Evolutionary conservation across 2,329 filamentous ascomycete species (phyloP).

Genomic region (Cladosporium austrohemisphaericum): DNA sequence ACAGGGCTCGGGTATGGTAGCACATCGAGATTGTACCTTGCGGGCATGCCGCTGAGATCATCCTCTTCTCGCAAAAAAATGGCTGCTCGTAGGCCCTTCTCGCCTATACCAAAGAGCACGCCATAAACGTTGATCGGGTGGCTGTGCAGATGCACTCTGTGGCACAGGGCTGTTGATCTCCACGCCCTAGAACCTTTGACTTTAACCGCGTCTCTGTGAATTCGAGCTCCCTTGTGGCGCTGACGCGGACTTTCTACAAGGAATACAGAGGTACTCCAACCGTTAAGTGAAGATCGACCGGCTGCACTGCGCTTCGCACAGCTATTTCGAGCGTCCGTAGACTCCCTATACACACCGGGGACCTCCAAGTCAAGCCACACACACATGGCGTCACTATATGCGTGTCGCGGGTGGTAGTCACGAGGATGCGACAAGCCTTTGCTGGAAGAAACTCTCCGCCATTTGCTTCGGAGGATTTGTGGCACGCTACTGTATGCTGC

Average conservation of each 20-base stretch:
- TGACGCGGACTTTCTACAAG: conserved; percentile 7
- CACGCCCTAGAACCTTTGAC: conserved; percentile 10
- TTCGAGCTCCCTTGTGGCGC: conserved; percentile 3
- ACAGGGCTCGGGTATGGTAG: too few relatives aligned
- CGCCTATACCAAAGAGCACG: conserved; percentile 8
- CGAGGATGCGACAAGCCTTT: conserved; percentile 9
- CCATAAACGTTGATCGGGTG: conserved; percentile 9
- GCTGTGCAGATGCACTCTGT: conserved; percentile 8
- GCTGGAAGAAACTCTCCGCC: conserved; percentile 3
- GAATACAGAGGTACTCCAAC: conserved; percentile 2
- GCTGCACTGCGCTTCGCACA: conserved; percentile 4
- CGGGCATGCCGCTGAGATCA: too few relatives aligned
- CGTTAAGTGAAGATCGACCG: conserved; percentile 12
- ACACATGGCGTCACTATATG: conserved; percentile 3
- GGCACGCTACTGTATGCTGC: conserved; percentile 12
- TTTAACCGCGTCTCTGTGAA: conserved; percentile 2
- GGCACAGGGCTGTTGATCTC: conserved; percentile 4
- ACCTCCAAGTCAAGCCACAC: conserved; percentile 1
- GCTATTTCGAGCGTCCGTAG: not conserved
- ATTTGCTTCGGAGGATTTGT: not conserved
- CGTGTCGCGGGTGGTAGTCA: not conserved
- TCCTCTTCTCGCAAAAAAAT: too few relatives aligned
- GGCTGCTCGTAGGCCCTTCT: conserved; percentile 2
- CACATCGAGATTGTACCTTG: too few relatives aligned
- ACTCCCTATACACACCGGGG: conserved; percentile 3